Evolutionary conservation across 495 filamentous ascomycete species (phyloP), one percentile per base, ranked within the genome.

Genomic region (Penicillium atrosanguineum): DNA sequence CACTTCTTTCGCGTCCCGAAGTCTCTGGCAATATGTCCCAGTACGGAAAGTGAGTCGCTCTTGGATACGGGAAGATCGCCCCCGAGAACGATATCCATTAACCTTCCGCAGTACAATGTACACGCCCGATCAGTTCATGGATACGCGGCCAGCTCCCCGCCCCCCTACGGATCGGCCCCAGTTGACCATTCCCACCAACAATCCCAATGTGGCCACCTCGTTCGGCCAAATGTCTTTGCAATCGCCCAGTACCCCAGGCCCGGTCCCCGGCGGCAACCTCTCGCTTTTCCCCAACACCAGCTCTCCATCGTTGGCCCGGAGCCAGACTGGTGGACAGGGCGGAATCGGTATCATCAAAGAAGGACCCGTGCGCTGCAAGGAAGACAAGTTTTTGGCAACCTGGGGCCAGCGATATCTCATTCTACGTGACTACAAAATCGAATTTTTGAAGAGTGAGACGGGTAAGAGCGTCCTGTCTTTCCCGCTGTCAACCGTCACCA

Each of bases 321-420:
- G 84, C 63, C 79, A 83, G 61, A 81, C 80, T 57, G 78, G 79
- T 18, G 82, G 72, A 4, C 72, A 85, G 60, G 84, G 81, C 55
- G 83, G 88, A 9, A 77, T 88, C 48, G 79, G 82, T 14, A 81
- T 91, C 53, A 85, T 96, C 69, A 96, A 94, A 68, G 89, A 97
- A 62, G 94, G 94, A 26, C 87, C 82, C 62, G 90, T 95, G 48
- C 83, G 83, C 46, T 82, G 83, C 60, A 96, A 95, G 75, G 93
- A 97, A 66, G 92, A 92, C 62, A 85, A 86, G 49, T 79, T 87
- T 59, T 86, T 90, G 74, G 89, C 86, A 48, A 83, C 94, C 54
- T 98, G 92, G 92, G 91, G 91, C 57, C 86, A 90, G 64, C 87
- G 90, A 63, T 95, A 85, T 61, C 75, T 97, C 36, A 89, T 96